Percentiles rank a stretch among this genome's conserved stretches.
Evolutionary conservation across 2,329 filamentous ascomycete genomes (phyloP).

Genomic region (Elsinoe batatas): DNA sequence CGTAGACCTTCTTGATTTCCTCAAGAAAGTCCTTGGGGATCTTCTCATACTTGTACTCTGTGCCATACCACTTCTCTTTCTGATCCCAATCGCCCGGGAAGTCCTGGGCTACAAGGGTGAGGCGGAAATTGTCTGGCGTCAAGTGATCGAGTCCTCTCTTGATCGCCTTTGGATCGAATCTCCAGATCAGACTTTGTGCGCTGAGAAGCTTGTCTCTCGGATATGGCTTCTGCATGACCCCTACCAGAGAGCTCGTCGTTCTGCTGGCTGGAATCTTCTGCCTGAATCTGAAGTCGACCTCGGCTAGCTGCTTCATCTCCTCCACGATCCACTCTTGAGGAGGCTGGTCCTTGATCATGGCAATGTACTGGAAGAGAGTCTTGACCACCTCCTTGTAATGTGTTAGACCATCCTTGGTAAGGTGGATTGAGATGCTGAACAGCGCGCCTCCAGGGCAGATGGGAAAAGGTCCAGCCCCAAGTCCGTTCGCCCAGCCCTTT

Average conservation of each 20-base stretch:
- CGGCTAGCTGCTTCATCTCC: conserved; percentile 79
- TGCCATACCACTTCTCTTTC: conserved; percentile 97
- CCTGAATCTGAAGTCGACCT: conserved; percentile 90
- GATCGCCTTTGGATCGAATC: conserved; percentile 72
- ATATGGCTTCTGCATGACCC: conserved; percentile 83
- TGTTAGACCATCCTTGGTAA: conserved; percentile 77
- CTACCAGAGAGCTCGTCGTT: conserved; percentile 76
- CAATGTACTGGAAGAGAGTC: conserved; percentile 82
- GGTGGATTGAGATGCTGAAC: conserved; percentile 66
- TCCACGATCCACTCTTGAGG: conserved; percentile 91
- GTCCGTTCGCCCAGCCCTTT: conserved; percentile 78
- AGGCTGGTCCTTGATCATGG: conserved; percentile 67
- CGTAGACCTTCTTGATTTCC: conserved; percentile 56
- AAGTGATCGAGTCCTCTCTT: conserved; percentile 62
- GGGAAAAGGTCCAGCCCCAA: conserved; percentile 66
- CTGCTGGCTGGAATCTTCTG: conserved; percentile 84
- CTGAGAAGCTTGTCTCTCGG: conserved; percentile 83
- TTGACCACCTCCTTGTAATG: conserved; percentile 76
- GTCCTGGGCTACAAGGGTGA: conserved; percentile 73
- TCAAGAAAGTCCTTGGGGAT: conserved; percentile 66
- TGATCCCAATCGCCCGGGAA: conserved; percentile 75
- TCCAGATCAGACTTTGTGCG: conserved; percentile 62
- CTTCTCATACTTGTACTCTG: conserved; percentile 76
- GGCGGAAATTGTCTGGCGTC: conserved; percentile 78
- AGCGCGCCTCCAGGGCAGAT: conserved; percentile 72